Evolutionary conservation across 75 land plant genomes (phyloP).

Genomic region (Sequoiadendron giganteum): DNA sequence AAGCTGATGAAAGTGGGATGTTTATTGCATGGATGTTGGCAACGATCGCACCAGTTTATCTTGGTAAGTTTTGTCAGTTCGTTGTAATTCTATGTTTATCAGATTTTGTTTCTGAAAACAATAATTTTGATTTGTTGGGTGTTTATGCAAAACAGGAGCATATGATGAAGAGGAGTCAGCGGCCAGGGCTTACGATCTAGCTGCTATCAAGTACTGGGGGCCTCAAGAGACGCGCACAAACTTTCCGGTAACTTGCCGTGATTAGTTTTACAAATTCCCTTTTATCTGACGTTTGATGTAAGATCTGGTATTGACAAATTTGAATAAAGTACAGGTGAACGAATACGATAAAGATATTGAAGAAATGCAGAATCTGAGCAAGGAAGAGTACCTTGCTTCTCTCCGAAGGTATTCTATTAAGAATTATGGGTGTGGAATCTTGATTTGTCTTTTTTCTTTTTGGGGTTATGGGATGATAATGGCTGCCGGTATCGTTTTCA

Average conservation of each 20-base stretch:
- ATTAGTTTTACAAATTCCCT: background rate
- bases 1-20: background rate
- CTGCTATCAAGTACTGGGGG: constrained; percentile 28
- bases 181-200: constrained; percentile 20
- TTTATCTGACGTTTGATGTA: background rate
- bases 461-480: background rate
- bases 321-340: constrained; percentile 10
- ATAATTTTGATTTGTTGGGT: background rate
- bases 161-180: constrained; percentile 23
- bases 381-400: constrained; percentile 51
- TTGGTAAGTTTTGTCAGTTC: background rate
- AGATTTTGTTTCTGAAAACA: no score
- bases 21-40: background rate
- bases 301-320: background rate
- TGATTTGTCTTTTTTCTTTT: background rate
- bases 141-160: constrained; percentile 4
- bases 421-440: background rate
- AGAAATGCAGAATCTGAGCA: constrained; percentile 42
- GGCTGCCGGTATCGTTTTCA: background rate
- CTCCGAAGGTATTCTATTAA: constrained; percentile 24
- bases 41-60: constrained; percentile 1
- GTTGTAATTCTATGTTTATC: no score
- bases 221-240: background rate
- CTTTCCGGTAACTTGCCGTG: background rate
- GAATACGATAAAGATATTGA: constrained; percentile 35